Evolutionary conservation across 2,329 filamentous ascomycete species (phyloP).

Genomic region (Stromatinia cepivora): DNA sequence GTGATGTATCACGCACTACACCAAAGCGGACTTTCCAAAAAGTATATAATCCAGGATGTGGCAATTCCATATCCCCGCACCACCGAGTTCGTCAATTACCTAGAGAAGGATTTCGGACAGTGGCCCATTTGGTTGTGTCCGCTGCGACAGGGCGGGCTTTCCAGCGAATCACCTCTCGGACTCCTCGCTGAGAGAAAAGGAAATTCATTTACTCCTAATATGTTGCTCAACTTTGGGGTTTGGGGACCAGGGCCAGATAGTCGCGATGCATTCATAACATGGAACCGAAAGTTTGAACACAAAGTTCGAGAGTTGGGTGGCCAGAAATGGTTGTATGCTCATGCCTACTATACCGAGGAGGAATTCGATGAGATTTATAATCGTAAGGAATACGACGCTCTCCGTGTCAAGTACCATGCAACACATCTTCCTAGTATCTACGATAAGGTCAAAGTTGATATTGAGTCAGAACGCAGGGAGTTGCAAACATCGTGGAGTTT

Average conservation of each 20-base stretch:
- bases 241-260: conserved; percentile 73
- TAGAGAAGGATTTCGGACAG: conserved; percentile 43
- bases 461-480: conserved; percentile 40
- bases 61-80: conserved; percentile 54
- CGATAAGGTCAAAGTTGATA: conserved; percentile 65
- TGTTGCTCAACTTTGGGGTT: conserved; percentile 65
- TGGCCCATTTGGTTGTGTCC: conserved; percentile 58
- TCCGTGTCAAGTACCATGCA: conserved; percentile 64
- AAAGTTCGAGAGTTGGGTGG: conserved; percentile 69
- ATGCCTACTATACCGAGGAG: conserved; percentile 73
- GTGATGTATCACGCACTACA: conserved; percentile 64
- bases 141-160: conserved; percentile 40
- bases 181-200: conserved; percentile 24
- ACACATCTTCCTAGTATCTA: conserved; percentile 66
- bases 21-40: conserved; percentile 52
- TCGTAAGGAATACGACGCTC: conserved; percentile 57
- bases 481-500: conserved; percentile 7
- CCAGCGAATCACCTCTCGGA: conserved; percentile 30
- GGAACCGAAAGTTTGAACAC: conserved; percentile 70
- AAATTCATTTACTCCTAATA: conserved; percentile 44
- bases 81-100: conserved; percentile 52
- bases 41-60: conserved; percentile 64
- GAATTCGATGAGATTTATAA: conserved; percentile 69
- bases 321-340: conserved; percentile 84
- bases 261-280: conserved; percentile 57